phyloP scores from a whole-genome alignment of 106 monocot genomes.

The Dioscorea zingiberensis region DNA sequence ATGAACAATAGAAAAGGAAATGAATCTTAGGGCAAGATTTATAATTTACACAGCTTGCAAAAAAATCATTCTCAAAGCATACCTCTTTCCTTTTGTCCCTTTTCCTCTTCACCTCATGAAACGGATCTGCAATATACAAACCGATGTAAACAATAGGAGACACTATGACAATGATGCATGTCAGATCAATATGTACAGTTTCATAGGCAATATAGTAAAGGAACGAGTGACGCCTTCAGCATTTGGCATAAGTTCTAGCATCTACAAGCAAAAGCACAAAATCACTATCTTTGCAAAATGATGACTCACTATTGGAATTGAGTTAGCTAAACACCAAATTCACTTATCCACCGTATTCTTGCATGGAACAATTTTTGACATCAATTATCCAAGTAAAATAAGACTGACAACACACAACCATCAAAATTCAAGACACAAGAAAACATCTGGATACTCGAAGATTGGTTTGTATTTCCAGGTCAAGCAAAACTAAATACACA shows the following conservation, averaged over 20 bases:
- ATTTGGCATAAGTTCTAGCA: neutral
- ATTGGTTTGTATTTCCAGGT: too few species aligned
- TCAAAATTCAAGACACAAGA: too few species aligned
- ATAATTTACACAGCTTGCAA: too few species aligned
- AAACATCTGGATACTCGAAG: too few species aligned
- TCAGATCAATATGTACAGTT: neutral
- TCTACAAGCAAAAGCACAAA: neutral
- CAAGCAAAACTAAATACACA: too few species aligned
- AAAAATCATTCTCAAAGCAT: neutral
- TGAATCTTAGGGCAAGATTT: too few species aligned
- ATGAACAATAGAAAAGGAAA: too few species aligned
- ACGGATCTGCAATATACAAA: conserved; percentile 57
- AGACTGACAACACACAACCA: too few species aligned
- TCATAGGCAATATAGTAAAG: neutral
- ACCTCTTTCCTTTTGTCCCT: conserved; percentile 95
- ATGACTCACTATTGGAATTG: neutral
- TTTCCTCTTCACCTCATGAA: conserved; percentile 86
- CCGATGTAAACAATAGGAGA: neutral
- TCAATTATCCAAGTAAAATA: too few species aligned
- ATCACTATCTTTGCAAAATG: neutral
- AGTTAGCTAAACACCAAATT: neutral
- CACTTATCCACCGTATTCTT: too few species aligned
- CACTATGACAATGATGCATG: neutral
- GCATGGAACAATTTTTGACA: too few species aligned
- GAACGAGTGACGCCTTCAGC: too few species aligned